A percentile compares a stretch with the other conserved stretches of the same genome.
Conservation (phyloP, 2,329 filamentous ascomycete species). For the Escovopsis sp. region DNA sequence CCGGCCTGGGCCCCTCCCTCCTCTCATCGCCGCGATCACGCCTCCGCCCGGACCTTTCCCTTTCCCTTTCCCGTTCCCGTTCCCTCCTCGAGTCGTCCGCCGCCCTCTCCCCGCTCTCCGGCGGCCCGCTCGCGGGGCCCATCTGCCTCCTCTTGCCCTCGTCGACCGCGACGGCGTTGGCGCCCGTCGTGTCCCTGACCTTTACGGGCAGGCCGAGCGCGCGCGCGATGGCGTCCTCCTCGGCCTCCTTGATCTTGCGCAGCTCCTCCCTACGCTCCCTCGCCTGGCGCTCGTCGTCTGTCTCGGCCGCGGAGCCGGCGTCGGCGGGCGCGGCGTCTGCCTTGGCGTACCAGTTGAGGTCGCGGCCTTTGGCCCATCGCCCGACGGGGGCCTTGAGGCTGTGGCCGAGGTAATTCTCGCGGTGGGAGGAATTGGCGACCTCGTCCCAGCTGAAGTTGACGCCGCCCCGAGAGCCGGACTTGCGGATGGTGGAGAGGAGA, state of each 20-base stretch:
- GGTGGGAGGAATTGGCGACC: conserved; percentile 71
- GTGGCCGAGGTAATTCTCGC: conserved; percentile 83
- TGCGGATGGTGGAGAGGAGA: conserved; percentile 81
- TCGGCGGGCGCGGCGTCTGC: conserved; percentile 28
- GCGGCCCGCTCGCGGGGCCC: conserved; percentile 14
- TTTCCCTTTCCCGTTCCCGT: conserved; percentile 5
- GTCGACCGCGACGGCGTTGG: conserved; percentile 55
- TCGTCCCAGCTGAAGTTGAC: conserved; percentile 96
- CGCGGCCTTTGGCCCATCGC: conserved; percentile 72
- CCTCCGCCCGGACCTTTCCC: conserved; percentile 17
- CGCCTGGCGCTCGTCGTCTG: conserved; percentile 41
- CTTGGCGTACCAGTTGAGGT: conserved; percentile 51
- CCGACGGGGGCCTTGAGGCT: conserved; percentile 85
- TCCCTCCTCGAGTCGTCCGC: conserved; percentile 12
- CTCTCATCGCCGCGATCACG: conserved; percentile 17
- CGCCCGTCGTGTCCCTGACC: conserved; percentile 39
- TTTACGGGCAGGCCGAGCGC: conserved; percentile 69
- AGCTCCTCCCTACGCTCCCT: conserved; percentile 63
- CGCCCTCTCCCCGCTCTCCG: conserved; percentile 5
- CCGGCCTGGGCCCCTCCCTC: conserved; percentile 5
- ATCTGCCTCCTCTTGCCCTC: conserved; percentile 25
- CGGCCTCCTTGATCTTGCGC: conserved; percentile 70
- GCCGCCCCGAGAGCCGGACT: conserved; percentile 79
- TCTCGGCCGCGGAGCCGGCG: conserved; percentile 26
- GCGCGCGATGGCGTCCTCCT: conserved; percentile 76